phyloP scores from a whole-genome alignment of 2,329 filamentous ascomycete species.

The Pseudogymnoascus sp. region DNA sequence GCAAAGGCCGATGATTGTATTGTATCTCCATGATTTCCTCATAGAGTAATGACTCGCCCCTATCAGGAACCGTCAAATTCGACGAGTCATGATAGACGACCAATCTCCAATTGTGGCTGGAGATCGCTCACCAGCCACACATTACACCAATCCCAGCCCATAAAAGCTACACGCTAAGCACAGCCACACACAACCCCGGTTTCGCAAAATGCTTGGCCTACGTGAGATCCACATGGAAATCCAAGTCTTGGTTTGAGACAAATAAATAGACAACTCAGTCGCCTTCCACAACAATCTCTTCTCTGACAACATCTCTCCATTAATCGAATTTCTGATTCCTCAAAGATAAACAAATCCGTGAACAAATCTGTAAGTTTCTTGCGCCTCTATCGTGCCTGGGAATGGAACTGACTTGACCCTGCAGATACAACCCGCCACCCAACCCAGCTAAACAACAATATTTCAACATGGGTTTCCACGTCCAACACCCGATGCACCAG shows the following conservation, averaged over 20 bases:
- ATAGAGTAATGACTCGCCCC: not conserved
- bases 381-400: not conserved
- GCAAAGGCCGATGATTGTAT: not conserved
- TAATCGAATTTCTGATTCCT: not conserved
- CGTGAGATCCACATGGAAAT: not conserved
- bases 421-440: not conserved
- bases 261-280: not conserved
- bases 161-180: not conserved
- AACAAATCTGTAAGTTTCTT: not conserved
- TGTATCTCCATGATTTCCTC: not conserved
- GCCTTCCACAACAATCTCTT: not conserved
- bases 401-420: not conserved
- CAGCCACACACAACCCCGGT: not conserved
- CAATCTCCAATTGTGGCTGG: not conserved
- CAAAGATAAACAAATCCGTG: not conserved
- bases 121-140: not conserved
- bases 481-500: constrained; percentile 17
- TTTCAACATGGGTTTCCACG: constrained; percentile 11
- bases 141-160: not conserved
- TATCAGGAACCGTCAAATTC: not conserved
- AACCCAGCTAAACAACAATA: not conserved
- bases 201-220: constrained; percentile 1
- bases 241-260: constrained; percentile 1
- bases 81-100: not conserved
- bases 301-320: not conserved